phyloP scores from a whole-genome alignment of 768 basidiomycete species.

The Candolleomyces eurysporus region DNA sequence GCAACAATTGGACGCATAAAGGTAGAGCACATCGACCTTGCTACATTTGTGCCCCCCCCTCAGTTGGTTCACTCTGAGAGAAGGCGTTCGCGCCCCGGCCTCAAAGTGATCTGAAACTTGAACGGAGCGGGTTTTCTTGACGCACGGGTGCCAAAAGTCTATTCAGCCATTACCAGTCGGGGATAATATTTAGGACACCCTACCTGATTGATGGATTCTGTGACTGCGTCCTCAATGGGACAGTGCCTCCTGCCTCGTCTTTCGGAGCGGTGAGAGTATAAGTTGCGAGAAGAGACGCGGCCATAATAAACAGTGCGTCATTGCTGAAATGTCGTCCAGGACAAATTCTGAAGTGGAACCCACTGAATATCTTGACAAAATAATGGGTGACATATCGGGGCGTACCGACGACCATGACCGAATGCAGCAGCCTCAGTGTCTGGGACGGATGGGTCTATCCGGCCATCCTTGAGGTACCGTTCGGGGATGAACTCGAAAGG shows the following conservation, averaged over 20 bases:
- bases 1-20: no score
- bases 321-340: constrained; percentile 44
- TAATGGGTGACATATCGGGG: background rate
- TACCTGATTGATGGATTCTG: background rate
- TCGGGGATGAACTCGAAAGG: constrained; percentile 26
- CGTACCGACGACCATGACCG: constrained; percentile 26
- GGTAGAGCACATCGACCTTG: no score
- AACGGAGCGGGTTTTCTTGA: no score
- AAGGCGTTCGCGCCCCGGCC: no score
- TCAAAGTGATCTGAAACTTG: no score
- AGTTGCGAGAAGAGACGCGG: constrained; percentile 17
- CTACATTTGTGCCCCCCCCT: no score
- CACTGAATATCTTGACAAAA: constrained; percentile 3
- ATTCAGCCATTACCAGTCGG: no score
- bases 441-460: constrained; percentile 15
- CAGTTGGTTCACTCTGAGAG: no score
- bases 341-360: constrained; percentile 23
- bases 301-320: constrained; percentile 30
- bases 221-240: background rate
- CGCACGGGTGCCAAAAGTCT: no score
- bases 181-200: no score
- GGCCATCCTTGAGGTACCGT: constrained; percentile 25
- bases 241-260: constrained; percentile 3
- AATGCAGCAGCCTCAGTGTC: constrained; percentile 22
- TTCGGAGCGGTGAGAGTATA: constrained; percentile 7